phyloP scores from a whole-genome alignment of 2,329 filamentous ascomycete genomes.

The Talaromyces funiculosus region DNA sequence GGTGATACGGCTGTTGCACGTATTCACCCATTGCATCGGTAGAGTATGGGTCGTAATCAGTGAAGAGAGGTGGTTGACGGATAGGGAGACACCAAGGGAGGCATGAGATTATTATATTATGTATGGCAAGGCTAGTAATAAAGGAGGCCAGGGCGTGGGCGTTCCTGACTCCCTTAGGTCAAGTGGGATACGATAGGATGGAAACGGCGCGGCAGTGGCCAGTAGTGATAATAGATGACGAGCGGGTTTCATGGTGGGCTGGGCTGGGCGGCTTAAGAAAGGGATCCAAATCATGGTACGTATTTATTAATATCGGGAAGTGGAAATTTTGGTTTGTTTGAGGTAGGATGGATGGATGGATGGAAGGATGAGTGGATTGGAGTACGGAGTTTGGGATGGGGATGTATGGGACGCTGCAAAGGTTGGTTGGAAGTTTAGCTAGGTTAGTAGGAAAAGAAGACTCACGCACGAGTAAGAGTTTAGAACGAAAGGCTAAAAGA shows the following conservation, averaged over 20 bases:
- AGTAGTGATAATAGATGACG: slow-evolving; percentile 2
- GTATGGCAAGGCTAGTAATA: slow-evolving; percentile 6
- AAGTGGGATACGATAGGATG: background rate
- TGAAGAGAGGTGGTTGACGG: background rate
- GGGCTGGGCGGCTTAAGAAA: background rate
- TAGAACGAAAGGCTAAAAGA: slow-evolving; percentile 14
- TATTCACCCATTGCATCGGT: slow-evolving; percentile 25
- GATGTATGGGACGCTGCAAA: background rate
- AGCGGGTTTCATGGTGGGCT: slow-evolving; percentile 10
- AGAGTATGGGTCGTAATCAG: background rate
- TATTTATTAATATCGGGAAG: slow-evolving; percentile 3
- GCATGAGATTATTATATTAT: background rate
- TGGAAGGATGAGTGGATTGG: background rate
- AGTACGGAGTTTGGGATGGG: slow-evolving; percentile 1
- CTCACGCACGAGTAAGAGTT: background rate
- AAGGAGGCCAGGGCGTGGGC: slow-evolving; percentile 8
- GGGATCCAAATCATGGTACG: slow-evolving; percentile 4
- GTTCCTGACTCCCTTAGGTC: slow-evolving; percentile 6
- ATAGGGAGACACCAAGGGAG: background rate
- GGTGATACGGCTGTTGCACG: slow-evolving; percentile 25
- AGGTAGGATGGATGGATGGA: background rate
- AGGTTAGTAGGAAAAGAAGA: slow-evolving; percentile 14
- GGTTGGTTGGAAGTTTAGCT: slow-evolving; percentile 1
- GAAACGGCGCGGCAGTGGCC: background rate
- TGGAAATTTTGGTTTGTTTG: slow-evolving; percentile 1